Base-by-base conservation (phyloP, 371 early-diverging fungal genomes). In the Mortierella sp. region DNA sequence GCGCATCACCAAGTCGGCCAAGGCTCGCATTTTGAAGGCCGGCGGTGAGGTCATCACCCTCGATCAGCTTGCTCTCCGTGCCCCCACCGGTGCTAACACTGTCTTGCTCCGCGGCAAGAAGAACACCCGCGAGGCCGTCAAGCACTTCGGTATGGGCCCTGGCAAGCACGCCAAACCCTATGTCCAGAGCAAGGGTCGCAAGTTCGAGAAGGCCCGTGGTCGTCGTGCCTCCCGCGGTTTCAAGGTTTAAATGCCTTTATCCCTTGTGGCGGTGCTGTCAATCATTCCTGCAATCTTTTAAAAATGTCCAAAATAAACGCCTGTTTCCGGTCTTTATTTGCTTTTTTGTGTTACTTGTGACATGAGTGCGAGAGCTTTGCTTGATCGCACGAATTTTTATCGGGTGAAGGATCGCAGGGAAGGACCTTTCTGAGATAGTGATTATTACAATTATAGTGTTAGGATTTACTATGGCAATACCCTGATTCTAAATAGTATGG, bases 151-250 rank as follows among this genome's bases (percentile, higher is more conserved):
- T 69, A 91, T 89, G 72, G 93, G 95, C 45, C 95, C 95, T 84
- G 90, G 92, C 82, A 90, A 92, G 88, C 83, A 89, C 66, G 89
- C 93, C 88, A 95, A 94, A 89, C 99, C 99, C 83, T 97, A 94
- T 85, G 95, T 98, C 85, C 94, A 96, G 83, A 94, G 95, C 89
- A 98, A 98, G 96, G 99, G 99, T 72, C 95, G 99, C 91, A 99
- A 99, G 95, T 98, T 97, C 89, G 98, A 98, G 89, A 88, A 90
- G 68, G 98, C 98, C 84, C 97, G 99, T 96, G 98, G 98, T 92
- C 95, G 97, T 87, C 94, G 99, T 92, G 92, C 94, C 83, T 92
- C 93, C 86, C 95, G 96, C 84, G 97, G 97, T 84, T 96, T 92
- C 94, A 95, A 95, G 92, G 91, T 86, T 76, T 94, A 92, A 91